These are phyloP conservation scores for Phaeoacremonium minimum DNA, from an alignment of 2,329 filamentous ascomycete species.

Conservation along the genomic window DNA sequence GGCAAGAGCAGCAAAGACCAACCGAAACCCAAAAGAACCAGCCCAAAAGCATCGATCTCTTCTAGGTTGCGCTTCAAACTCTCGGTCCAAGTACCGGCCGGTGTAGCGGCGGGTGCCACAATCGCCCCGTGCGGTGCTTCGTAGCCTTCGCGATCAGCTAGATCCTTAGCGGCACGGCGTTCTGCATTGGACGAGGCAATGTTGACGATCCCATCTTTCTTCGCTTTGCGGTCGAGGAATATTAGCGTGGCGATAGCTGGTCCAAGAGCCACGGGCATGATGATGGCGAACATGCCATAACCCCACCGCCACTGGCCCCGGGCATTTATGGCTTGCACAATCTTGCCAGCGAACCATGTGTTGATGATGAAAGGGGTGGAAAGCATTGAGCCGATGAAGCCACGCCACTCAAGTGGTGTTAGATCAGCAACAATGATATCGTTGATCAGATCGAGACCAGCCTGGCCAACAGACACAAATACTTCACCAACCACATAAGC, in stretches of 20 bases:
- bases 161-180: slow-evolving; percentile 21
- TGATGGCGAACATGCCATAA: slow-evolving; percentile 58
- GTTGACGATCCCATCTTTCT: slow-evolving; percentile 41
- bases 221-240: slow-evolving; percentile 54
- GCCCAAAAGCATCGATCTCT: slow-evolving; percentile 55
- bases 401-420: slow-evolving; percentile 29
- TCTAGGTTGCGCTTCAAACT: slow-evolving; percentile 34
- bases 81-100: slow-evolving; percentile 14
- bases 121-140: not conserved
- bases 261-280: slow-evolving; percentile 51
- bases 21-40: slow-evolving; percentile 52
- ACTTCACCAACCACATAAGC: slow-evolving; percentile 28
- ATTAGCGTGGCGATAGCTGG: slow-evolving; percentile 53
- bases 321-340: slow-evolving; percentile 30
- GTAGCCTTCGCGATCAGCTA: not conserved
- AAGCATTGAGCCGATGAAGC: slow-evolving; percentile 25
- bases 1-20: slow-evolving; percentile 60
- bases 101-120: not conserved
- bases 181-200: slow-evolving; percentile 27
- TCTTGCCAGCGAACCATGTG: slow-evolving; percentile 33
- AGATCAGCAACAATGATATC: slow-evolving; percentile 30
- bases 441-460: slow-evolving; percentile 28
- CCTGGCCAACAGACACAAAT: slow-evolving; percentile 30
- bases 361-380: slow-evolving; percentile 27
- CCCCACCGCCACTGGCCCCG: slow-evolving; percentile 54